phyloP scores from a whole-genome alignment of 768 basidiomycete species.

The Rhizopogon salebrosus region DNA sequence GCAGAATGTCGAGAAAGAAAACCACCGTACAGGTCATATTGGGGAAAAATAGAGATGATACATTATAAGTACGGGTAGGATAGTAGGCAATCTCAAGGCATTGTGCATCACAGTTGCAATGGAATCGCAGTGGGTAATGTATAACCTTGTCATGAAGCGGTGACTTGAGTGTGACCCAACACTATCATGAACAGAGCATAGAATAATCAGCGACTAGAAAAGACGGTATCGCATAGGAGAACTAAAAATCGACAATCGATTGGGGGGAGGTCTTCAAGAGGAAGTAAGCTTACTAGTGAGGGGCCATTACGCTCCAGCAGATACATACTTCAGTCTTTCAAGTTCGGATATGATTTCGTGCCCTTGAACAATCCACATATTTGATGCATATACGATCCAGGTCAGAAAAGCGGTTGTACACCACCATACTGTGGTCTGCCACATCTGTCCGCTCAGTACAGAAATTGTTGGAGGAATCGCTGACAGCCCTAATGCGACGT shows the following conservation, averaged over 20 bases:
- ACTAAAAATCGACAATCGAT: not conserved
- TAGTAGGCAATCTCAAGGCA: too few species aligned
- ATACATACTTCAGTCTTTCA: constrained; percentile 48
- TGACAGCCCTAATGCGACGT: constrained; percentile 32
- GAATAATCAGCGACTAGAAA: not conserved
- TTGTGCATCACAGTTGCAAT: too few species aligned
- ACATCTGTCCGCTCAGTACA: constrained; percentile 41
- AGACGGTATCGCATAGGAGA: not conserved
- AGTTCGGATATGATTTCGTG: constrained; percentile 44
- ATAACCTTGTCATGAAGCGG: too few species aligned
- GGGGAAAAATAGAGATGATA: too few species aligned
- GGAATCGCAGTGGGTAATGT: too few species aligned
- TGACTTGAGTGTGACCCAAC: too few species aligned
- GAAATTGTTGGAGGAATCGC: constrained; percentile 46
- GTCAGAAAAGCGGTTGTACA: constrained; percentile 37
- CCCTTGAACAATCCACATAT: constrained; percentile 39
- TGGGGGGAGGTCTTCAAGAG: not conserved
- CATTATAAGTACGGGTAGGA: too few species aligned
- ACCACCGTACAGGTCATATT: too few species aligned
- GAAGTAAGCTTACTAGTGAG: not conserved
- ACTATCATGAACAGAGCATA: not conserved
- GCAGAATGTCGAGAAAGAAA: too few species aligned
- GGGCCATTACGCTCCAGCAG: constrained; percentile 44
- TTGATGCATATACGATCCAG: constrained; percentile 40
- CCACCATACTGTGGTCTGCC: constrained; percentile 56